Base-by-base conservation (phyloP, 495 filamentous ascomycete species). In the Haplographium delicatum region DNA sequence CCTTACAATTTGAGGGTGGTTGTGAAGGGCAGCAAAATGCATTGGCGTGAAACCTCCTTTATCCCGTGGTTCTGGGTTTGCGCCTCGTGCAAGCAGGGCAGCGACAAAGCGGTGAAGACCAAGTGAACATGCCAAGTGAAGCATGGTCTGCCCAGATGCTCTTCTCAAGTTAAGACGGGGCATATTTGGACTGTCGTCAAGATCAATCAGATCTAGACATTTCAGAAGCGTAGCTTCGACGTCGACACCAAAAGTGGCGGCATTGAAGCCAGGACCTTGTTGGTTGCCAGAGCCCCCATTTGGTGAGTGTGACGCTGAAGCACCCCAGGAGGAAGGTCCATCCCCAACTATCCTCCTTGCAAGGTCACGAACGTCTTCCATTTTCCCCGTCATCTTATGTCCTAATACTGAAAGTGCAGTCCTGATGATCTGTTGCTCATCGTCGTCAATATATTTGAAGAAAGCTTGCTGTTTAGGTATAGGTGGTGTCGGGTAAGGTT, bases 41-140 rank as follows among this genome's bases (percentile, higher is more conserved):
- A 95, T 81, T 9, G 89, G 81, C 9, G 86, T 87, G 63, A 88
- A 91, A 23, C 89, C 89, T 43, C 82, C 85, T 49, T 81, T 84
- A 62, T 95, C 89, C 51, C 82, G 76, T 18, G 81, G 64, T 56
- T 91, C 81, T 1, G 85, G 80, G 53, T 82, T 84, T 6, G 87
- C 88, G n/a, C 88, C 87, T 55, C 86, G 81, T 11, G 84, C 84
- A 13, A 95, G 66, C 15, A 95, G 79, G 18, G 81, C 86, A n/a
- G 86, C 86, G 44, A 84, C 85, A 54, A 95, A 83, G 13, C 86
- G 80, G 39, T 79, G 77, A 50, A 89, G 74, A 13, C 89, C 88
- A 44, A 91, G 65, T 19, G 84, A 84, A 47, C 81, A 86, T 3
- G 87, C 88, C 45, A 90, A 71, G 65, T 94, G 89, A 54, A 95